phyloP scores from a whole-genome alignment of 2,329 filamentous ascomycete species.

The Fusarium liriodendri region DNA sequence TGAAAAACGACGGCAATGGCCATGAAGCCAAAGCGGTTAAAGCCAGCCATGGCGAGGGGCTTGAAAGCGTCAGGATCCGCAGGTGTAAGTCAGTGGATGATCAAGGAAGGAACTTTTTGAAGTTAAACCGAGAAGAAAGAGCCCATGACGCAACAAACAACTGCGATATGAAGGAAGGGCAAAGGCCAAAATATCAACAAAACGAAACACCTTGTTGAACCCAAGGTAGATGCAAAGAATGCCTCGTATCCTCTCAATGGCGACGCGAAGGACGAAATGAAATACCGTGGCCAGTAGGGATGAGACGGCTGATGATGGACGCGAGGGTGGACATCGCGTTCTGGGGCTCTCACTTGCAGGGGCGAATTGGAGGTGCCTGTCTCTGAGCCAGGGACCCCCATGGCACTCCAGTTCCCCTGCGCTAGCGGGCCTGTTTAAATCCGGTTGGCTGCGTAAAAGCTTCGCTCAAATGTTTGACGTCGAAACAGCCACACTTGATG shows the following conservation, averaged over 20 bases:
- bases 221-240: slow-evolving; percentile 10
- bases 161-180: not conserved
- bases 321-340: slow-evolving; percentile 13
- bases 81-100: slow-evolving; percentile 38
- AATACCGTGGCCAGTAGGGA: slow-evolving; percentile 40
- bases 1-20: slow-evolving; percentile 93
- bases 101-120: slow-evolving; percentile 1
- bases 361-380: slow-evolving; percentile 16
- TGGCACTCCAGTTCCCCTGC: slow-evolving; percentile 22
- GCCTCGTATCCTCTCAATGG: slow-evolving; percentile 2
- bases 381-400: not conserved
- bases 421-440: slow-evolving; percentile 12
- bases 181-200: not conserved
- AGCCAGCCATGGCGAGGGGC: slow-evolving; percentile 60
- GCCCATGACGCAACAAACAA: slow-evolving; percentile 21
- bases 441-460: slow-evolving; percentile 10
- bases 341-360: not conserved
- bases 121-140: not conserved
- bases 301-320: slow-evolving; percentile 29
- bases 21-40: slow-evolving; percentile 82
- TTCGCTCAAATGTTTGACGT: not conserved
- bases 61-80: not conserved
- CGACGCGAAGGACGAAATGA: slow-evolving; percentile 20
- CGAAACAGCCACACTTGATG: not conserved
- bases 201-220: not conserved